Percentiles rank a stretch among this genome's conserved stretches.
phyloP scores from a whole-genome alignment of 345 rosid genomes.

The Kandelia obovata region DNA sequence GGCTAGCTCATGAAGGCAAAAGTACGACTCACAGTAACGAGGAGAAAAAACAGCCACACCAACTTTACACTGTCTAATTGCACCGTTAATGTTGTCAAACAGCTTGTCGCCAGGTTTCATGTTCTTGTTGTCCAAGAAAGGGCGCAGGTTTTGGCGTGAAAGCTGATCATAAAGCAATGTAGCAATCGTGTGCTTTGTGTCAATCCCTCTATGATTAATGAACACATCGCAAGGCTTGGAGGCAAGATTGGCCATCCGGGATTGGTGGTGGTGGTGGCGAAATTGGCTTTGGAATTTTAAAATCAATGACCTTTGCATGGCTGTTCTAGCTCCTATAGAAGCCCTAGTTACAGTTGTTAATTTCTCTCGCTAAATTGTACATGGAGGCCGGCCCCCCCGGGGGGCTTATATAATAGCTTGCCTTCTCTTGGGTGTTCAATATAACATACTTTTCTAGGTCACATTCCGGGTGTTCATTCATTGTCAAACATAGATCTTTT shows the following conservation, averaged over 20 bases:
- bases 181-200: conserved; percentile 56
- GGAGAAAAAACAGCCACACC: conserved; percentile 66
- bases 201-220: conserved; percentile 68
- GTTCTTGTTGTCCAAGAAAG: conserved; percentile 69
- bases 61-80: conserved; percentile 46
- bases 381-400: no score
- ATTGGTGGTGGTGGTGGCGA: not conserved
- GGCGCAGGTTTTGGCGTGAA: conserved; percentile 30
- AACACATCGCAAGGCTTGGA: conserved; percentile 47
- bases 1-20: conserved; percentile 67
- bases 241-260: conserved; percentile 13
- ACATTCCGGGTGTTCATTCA: no score
- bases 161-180: conserved; percentile 63
- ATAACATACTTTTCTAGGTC: not conserved
- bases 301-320: conserved; percentile 27
- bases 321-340: not conserved
- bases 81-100: conserved; percentile 52
- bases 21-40: conserved; percentile 53
- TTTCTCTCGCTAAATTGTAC: not conserved
- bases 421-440: not conserved
- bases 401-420: no score
- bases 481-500: not conserved
- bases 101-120: conserved; percentile 77
- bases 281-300: conserved; percentile 16
- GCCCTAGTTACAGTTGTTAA: not conserved